phyloP scores from a whole-genome alignment of 257 asterid species.

The Solanum raphanifolium region DNA sequence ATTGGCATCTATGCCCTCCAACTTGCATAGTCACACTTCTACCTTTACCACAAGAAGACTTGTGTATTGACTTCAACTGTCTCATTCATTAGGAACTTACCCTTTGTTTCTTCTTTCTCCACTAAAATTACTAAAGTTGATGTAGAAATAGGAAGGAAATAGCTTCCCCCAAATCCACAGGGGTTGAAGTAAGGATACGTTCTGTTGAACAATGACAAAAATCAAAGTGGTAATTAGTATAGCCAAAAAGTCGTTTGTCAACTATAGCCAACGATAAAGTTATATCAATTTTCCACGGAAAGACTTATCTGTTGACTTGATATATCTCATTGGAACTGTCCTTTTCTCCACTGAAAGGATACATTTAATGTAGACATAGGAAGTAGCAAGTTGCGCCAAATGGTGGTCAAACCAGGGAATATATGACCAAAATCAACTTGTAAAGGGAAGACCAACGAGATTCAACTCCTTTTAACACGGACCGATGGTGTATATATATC shows the following conservation, averaged over 20 bases:
- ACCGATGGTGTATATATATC: background rate
- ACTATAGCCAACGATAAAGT: background rate
- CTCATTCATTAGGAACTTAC: background rate
- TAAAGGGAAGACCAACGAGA: background rate
- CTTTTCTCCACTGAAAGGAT: background rate
- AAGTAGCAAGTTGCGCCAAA: conserved; percentile 5
- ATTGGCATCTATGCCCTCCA: background rate
- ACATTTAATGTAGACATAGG: background rate
- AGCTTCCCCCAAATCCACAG: too few relatives aligned
- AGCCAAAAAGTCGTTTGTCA: background rate
- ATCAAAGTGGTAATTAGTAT: background rate
- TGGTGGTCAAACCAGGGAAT: background rate
- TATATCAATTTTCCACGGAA: background rate
- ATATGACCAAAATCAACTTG: background rate
- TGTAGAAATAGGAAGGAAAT: background rate
- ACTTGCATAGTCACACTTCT: background rate
- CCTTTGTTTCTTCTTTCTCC: background rate
- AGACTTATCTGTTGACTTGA: background rate
- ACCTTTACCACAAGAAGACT: background rate
- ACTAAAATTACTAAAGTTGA: background rate
- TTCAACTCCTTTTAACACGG: too few relatives aligned
- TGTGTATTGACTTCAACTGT: background rate
- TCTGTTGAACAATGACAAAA: background rate
- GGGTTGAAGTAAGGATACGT: background rate
- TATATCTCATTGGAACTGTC: background rate